Conservation (phyloP, 805 yeast genomes). For the Wickerhamiella dianesei region DNA sequence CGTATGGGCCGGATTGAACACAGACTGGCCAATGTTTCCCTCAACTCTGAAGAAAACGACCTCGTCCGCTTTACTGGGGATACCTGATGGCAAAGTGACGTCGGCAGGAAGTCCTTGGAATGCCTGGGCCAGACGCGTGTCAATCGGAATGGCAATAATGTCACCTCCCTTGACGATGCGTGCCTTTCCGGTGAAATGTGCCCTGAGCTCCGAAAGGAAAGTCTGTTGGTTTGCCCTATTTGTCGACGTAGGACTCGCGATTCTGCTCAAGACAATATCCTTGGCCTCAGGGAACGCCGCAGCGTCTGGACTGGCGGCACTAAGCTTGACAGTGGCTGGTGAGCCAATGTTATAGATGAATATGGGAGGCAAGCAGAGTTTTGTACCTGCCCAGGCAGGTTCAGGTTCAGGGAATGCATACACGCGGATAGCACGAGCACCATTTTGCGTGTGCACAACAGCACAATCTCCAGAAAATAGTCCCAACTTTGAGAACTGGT, state of each 20-base stretch:
- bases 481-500: conserved; percentile 43
- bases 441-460: conserved; percentile 8
- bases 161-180: conserved; percentile 56
- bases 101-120: not conserved
- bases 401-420: conserved; percentile 57
- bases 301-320: not conserved
- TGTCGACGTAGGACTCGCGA: conserved; percentile 56
- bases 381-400: conserved; percentile 25
- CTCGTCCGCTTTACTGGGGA: conserved; percentile 36
- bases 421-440: conserved; percentile 30
- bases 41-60: conserved; percentile 74
- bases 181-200: conserved; percentile 36
- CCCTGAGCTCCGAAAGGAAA: conserved; percentile 46
- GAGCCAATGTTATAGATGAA: conserved; percentile 36
- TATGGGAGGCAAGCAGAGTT: conserved; percentile 50
- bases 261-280: conserved; percentile 50
- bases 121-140: conserved; percentile 45
- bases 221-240: conserved; percentile 49
- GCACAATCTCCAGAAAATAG: conserved; percentile 59
- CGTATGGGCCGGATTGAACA: conserved; percentile 56
- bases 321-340: conserved; percentile 21
- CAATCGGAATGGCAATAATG: conserved; percentile 63
- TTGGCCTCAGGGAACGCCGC: conserved; percentile 36
- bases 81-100: not conserved
- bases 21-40: conserved; percentile 23